Base-by-base conservation (phyloP, 768 basidiomycete genomes). In the Leucocoprinus birnbaumii region DNA sequence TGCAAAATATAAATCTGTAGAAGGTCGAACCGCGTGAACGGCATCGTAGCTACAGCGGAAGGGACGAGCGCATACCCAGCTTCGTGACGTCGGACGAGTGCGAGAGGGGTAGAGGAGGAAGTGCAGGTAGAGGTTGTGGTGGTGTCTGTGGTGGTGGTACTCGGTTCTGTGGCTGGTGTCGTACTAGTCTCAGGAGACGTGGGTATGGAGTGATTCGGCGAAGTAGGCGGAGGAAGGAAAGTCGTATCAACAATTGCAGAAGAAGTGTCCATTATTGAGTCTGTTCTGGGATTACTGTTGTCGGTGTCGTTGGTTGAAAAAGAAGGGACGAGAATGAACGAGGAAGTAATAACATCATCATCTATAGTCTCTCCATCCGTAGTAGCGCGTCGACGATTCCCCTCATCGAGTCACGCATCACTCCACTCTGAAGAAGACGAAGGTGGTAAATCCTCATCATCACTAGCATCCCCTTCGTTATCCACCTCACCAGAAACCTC, bases 401-500 rank as follows among this genome's bases (percentile, higher is more conserved):
- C 44, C 37, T 35, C 49, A 51, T 49, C 26, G 25, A 55, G 47
- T 55, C 54, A 55, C 37, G 55, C 58, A 26, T 59, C 58, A 31
- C 54, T 59, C 58, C 54, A 55, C 14, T 48, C 47, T 2, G 47
- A 55, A 16, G 48, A 14, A 42, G 54, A 55, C 16, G 53, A 48
- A 18, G 45, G 53, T 7, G 53, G 27, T 19, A 43, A 38, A 42
- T 47, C 50, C 58, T 51, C 73, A 63, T 77, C 76, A 52, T 67
- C 74, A 45, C 73, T 77, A 27, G 19, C 19, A 48, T 35, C 27
- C 11, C 24, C 45, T 6, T 31, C 27, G 9, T n/a, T 48, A 3
- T n/a, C 16, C 11, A 10, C 19, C 24, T 25, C 24, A 5, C 11
- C n/a, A 3, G 6, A n/a, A 9, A 46, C 45, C 16, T 66, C 62